Conservation (phyloP, 495 filamentous ascomycete genomes). For the Aspergillus asperescens region DNA sequence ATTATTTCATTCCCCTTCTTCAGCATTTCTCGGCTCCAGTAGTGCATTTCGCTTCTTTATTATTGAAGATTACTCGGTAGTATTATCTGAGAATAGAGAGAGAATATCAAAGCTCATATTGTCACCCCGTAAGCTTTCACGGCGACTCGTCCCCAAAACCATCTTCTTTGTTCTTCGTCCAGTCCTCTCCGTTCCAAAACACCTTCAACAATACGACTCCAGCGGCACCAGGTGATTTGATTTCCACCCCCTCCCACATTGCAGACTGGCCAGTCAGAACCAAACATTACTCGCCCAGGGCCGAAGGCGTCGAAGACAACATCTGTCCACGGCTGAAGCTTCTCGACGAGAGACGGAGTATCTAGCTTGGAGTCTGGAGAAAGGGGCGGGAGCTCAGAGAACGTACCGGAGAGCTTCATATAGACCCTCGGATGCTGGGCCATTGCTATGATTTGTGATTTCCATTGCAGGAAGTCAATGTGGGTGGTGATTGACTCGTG, state of each 20-base stretch:
- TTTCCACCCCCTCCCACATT: conserved; percentile 57
- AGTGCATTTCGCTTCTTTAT: no score
- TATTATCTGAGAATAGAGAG: not conserved
- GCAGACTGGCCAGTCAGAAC: conserved; percentile 87
- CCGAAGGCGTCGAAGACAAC: conserved; percentile 64
- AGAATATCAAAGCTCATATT: conserved; percentile 14
- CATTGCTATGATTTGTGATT: conserved; percentile 38
- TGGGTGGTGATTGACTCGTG: conserved; percentile 41
- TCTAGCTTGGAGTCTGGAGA: conserved; percentile 30
- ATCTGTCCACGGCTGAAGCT: conserved; percentile 59
- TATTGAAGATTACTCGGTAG: no score
- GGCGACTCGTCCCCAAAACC: conserved; percentile 67
- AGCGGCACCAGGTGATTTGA: conserved; percentile 46
- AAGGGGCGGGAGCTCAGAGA: conserved; percentile 61
- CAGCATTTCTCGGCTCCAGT: no score
- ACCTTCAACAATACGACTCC: conserved; percentile 43
- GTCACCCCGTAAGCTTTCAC: conserved; percentile 57
- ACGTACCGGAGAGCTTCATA: conserved; percentile 84
- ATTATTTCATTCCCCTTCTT: not conserved
- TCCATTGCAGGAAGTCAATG: conserved; percentile 53
- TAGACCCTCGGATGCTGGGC: conserved; percentile 56
- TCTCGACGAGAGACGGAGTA: conserved; percentile 36
- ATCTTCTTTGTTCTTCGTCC: conserved; percentile 50
- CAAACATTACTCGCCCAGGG: conserved; percentile 73
- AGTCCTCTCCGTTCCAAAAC: conserved; percentile 55